These are phyloP conservation scores for Funneliformis geosporum DNA, from an alignment of 192 early-diverging fungal species.

Conservation along the genomic window DNA sequence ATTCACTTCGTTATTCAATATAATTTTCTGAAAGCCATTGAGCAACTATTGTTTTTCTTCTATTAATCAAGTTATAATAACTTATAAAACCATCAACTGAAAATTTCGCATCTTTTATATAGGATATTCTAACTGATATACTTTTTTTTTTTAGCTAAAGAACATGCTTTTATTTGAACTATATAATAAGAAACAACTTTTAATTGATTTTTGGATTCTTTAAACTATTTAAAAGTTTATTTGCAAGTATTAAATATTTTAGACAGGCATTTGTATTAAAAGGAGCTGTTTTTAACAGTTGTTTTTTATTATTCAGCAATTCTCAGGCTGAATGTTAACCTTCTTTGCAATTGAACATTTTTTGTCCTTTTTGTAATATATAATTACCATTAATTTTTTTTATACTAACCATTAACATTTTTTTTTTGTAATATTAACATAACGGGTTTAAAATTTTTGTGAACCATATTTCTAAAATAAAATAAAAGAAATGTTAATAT, in stretches of 20 bases:
- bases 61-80: too few species aligned
- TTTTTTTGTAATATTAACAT: background rate
- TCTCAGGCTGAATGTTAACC: conserved; percentile 4
- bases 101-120: too few species aligned
- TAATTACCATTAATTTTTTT: background rate
- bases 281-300: background rate
- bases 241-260: background rate
- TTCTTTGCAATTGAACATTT: background rate
- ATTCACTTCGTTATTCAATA: too few species aligned
- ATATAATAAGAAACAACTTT: too few species aligned
- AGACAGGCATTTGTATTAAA: background rate
- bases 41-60: too few species aligned
- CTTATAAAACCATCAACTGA: too few species aligned
- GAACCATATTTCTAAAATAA: background rate
- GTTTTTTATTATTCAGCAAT: background rate
- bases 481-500: too few species aligned
- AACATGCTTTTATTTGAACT: too few species aligned
- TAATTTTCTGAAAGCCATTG: too few species aligned
- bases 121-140: too few species aligned
- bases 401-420: background rate
- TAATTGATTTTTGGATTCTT: background rate
- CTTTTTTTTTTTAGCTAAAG: too few species aligned
- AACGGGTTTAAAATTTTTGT: background rate
- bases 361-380: background rate
- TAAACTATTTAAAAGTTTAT: background rate